Evolutionary conservation across 2,329 filamentous ascomycete genomes (phyloP), one percentile per base, ranked within the genome.

Genomic region (Dactylellina sp.): DNA sequence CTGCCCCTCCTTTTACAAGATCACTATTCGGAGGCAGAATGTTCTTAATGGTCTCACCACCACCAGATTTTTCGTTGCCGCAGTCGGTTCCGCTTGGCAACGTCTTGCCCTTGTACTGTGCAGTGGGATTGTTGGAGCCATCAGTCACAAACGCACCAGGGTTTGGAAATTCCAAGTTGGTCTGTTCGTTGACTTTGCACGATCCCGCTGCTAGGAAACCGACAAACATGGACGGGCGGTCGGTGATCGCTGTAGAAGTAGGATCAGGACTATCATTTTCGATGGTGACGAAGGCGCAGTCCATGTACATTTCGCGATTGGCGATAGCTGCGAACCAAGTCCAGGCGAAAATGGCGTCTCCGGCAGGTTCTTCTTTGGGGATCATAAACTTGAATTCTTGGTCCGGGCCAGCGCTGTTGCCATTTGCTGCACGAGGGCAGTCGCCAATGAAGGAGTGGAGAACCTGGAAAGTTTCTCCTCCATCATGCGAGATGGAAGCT

Each of bases 401-500:
- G 79, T 85, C 85, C 0, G 88, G 85, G 37, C 85, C 83, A 0
- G 76, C 75, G 0, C 81, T 81, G 1, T 78, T 77, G 4, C 87
- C 80, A 55, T 85, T 80, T 1, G 83, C 82, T 0, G 83, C 83
- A 16, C 81, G 79, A 0, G 93, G 92, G 80, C 95, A 98, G 6
- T 94, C 93, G 22, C 94, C 94, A 66, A 93, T 86, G 22, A 93
- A 91, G 0, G 90, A 93, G 79, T 95, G 89, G 80, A 99, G 93
- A 71, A 97, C 94, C 80, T 93, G 93, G 89, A 90, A 99, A 24
- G 86, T 89, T 0, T 92, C 88, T n/a, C 85, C 82, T 5, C 85
- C 83, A 77, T 97, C 94, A 14, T 90, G 92, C 0, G 93, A 95
- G 77, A 99, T 83, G 5, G 89, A 90, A 60, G 98, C 82, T 79